These are phyloP conservation scores for Moniliophthora roreri DNA, from an alignment of 1,284 basidiomycete species.

Conservation along the genomic window DNA sequence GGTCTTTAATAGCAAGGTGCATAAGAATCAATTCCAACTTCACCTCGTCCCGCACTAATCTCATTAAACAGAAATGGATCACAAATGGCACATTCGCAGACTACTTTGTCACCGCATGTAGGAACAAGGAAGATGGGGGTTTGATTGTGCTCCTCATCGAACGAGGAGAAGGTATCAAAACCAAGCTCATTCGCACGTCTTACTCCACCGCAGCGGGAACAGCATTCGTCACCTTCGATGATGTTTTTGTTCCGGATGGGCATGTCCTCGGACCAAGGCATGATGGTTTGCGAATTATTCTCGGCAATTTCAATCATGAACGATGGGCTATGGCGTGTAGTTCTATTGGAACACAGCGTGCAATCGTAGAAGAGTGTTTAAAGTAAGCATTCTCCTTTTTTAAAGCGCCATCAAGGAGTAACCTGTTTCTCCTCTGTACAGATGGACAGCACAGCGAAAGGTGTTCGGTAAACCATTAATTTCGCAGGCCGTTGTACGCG, in stretches of 20 bases:
- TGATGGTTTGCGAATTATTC: slow-evolving; percentile 74
- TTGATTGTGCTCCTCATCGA: slow-evolving; percentile 78
- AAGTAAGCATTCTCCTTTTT: slow-evolving; percentile 38
- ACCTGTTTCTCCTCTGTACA: slow-evolving; percentile 16
- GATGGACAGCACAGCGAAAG: slow-evolving; percentile 66
- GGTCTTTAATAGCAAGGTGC: slow-evolving; percentile 17
- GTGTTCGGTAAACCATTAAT: slow-evolving; percentile 80
- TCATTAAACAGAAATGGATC: slow-evolving; percentile 65
- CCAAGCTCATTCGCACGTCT: slow-evolving; percentile 77
- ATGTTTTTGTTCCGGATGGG: slow-evolving; percentile 76
- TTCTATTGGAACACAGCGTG: slow-evolving; percentile 47
- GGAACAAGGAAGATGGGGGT: slow-evolving; percentile 54
- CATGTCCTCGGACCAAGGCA: slow-evolving; percentile 83
- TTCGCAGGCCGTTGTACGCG: slow-evolving; percentile 77
- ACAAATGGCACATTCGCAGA: slow-evolving; percentile 64
- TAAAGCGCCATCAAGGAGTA: not conserved
- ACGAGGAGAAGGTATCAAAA: slow-evolving; percentile 72
- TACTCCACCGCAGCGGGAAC: slow-evolving; percentile 75
- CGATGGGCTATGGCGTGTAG: slow-evolving; percentile 27
- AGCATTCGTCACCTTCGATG: slow-evolving; percentile 80
- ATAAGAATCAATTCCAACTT: not conserved
- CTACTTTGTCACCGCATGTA: slow-evolving; percentile 63
- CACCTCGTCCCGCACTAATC: not conserved
- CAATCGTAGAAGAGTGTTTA: slow-evolving; percentile 65
- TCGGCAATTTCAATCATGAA: slow-evolving; percentile 56